Evolutionary conservation across 2,329 filamentous ascomycete genomes (phyloP).

Genomic region (Xylaria sp.): DNA sequence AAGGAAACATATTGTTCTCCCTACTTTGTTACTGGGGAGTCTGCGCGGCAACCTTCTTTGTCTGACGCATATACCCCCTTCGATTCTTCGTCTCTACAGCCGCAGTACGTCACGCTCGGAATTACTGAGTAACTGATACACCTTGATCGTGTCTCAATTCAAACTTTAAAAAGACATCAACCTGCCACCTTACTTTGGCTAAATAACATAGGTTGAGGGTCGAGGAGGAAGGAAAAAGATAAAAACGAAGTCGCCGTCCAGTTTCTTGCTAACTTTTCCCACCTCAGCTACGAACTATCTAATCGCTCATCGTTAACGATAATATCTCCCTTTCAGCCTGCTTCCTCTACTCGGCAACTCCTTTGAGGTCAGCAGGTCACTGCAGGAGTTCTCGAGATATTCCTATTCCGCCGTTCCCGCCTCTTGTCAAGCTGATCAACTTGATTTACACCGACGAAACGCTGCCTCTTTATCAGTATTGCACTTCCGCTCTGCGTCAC

Average conservation of each 20-base stretch:
- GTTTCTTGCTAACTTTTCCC: slow-evolving; percentile 26
- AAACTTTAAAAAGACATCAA: slow-evolving; percentile 8
- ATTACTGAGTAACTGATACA: not conserved
- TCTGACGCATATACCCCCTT: slow-evolving; percentile 4
- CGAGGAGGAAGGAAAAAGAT: not conserved
- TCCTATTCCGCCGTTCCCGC: slow-evolving; percentile 53
- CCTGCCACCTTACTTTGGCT: slow-evolving; percentile 7
- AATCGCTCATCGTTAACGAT: slow-evolving; percentile 47
- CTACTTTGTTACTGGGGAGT: not conserved
- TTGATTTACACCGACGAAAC: slow-evolving; percentile 9
- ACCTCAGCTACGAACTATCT: slow-evolving; percentile 43
- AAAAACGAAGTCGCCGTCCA: not conserved
- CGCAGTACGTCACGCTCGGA: not conserved
- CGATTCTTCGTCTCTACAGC: not conserved
- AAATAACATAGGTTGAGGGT: slow-evolving; percentile 23
- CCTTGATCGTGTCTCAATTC: slow-evolving; percentile 23
- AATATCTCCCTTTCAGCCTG: slow-evolving; percentile 46
- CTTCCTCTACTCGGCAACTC: slow-evolving; percentile 58
- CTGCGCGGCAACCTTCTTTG: not conserved
- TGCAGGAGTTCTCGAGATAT: slow-evolving; percentile 71
- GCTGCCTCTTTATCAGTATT: slow-evolving; percentile 6
- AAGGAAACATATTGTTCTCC: slow-evolving; percentile 4
- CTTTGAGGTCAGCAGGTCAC: slow-evolving; percentile 86
- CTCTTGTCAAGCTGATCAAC: slow-evolving; percentile 33
- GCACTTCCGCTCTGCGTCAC: slow-evolving; percentile 9